Evolutionary conservation across 768 basidiomycete genomes (phyloP), one percentile per base, ranked within the genome.

Genomic region (Ramaria sp.): DNA sequence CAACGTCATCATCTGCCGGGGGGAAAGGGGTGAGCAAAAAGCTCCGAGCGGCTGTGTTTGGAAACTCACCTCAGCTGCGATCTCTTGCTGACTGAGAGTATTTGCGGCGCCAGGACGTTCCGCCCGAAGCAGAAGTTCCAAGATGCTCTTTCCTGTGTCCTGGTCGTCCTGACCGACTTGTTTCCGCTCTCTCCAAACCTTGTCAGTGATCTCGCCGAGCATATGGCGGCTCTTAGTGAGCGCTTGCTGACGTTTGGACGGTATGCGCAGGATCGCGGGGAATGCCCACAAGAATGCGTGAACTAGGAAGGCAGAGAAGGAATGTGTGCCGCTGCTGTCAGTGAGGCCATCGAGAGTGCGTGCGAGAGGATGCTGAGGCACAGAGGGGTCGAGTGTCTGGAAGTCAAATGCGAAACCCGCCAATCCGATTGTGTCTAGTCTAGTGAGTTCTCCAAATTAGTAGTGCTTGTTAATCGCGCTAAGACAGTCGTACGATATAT

Each of bases 1-100:
- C 64, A 84, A 77, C 28, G 81, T 80, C 53, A 55, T 55, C 43
- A 55, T 55, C 53, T 55, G 27, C 8, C 0, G 32, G 20, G 18
- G 8, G 13, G 15, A 27, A 28, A 43, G 7, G 39, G 16, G 45
- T 27, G 15, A 24, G 28, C 37, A 3, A 45, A 30, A n/a, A n/a
- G 18, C 16, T 3, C 8, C 34, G 39, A 27, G 10, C n/a, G 22
- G 51, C 4, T 37, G 49, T 22, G 37, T 34, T 27, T 41, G 8
- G 20, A 18, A 34, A 30, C 53, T 25, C 20, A 55, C 53, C 53
- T 55, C 53, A 18, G 53, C 53, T 16, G 53, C 53, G 28, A 55
- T 55, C 37, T 55, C 43, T 32, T 55, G 34, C 24, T 45, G 18
- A 28, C 43, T 20, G 6, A 55, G 43, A 20, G 38, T 42, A 18